Percentiles rank a stretch among this genome's conserved stretches.
Evolutionary conservation across 78 protist species (phyloP).

Genomic region (Isochrysis galbana): DNA sequence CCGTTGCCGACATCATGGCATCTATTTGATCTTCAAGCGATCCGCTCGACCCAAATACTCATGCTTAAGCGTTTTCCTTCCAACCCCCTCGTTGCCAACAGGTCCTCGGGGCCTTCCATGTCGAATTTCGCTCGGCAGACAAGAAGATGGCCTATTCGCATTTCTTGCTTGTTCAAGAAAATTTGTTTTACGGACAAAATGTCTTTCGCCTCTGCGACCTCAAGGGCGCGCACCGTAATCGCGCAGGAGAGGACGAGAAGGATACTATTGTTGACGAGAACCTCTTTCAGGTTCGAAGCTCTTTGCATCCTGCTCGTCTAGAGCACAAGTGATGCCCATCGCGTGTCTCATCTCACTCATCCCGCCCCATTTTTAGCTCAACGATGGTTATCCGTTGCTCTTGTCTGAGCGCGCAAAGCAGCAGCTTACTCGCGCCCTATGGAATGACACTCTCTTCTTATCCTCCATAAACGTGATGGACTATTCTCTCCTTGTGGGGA

Average conservation of each 20-base stretch:
- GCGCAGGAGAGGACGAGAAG: background rate
- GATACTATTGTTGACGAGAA: background rate
- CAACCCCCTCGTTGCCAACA: too few species aligned
- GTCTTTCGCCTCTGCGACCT: background rate
- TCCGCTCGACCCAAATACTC: too few species aligned
- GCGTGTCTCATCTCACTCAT: background rate
- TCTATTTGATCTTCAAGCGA: too few species aligned
- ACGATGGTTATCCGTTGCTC: background rate
- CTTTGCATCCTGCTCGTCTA: background rate
- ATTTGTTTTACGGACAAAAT: background rate
- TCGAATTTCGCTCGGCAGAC: background rate
- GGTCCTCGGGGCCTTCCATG: background rate
- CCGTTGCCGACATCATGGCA: too few species aligned
- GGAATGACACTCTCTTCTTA: constrained; percentile 30
- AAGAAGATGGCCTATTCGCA: background rate
- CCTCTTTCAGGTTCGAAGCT: background rate
- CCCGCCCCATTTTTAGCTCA: background rate
- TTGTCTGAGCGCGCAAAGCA: background rate
- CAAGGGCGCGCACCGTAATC: background rate
- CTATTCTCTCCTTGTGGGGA: background rate
- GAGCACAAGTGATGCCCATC: too few species aligned
- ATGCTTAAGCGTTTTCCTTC: too few species aligned
- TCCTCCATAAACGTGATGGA: constrained; percentile 4
- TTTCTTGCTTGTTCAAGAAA: background rate
- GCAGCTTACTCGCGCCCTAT: constrained; percentile 4